These are phyloP conservation scores for Ajuga chamaepitys DNA, from an alignment of 257 asterid genomes.

Conservation along the genomic window DNA sequence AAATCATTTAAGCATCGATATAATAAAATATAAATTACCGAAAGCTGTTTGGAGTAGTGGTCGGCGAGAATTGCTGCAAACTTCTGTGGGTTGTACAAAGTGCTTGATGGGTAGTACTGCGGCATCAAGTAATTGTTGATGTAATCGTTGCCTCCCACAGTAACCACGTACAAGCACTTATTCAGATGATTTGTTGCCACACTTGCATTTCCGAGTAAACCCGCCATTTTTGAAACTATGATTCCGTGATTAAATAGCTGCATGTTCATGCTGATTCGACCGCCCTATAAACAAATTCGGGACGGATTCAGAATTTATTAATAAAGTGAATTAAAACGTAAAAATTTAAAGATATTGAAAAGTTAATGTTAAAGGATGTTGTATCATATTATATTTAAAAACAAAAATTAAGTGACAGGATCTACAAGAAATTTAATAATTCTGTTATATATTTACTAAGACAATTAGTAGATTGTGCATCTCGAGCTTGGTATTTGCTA, in stretches of 20 bases:
- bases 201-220: slow-evolving; percentile 10
- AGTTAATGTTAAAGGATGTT: too few relatives aligned
- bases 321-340: too few relatives aligned
- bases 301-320: too few relatives aligned
- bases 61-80: slow-evolving; percentile 28
- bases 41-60: slow-evolving; percentile 19
- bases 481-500: too few relatives aligned
- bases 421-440: too few relatives aligned
- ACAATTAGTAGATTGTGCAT: too few relatives aligned
- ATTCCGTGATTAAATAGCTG: slow-evolving; percentile 23
- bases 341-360: too few relatives aligned
- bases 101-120: slow-evolving; percentile 11
- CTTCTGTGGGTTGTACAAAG: slow-evolving; percentile 20
- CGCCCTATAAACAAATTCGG: slow-evolving; percentile 24
- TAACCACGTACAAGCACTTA: slow-evolving; percentile 29
- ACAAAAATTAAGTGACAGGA: too few relatives aligned
- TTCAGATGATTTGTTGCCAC: slow-evolving; percentile 8
- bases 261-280: slow-evolving; percentile 14
- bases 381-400: too few relatives aligned
- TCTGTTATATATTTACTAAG: too few relatives aligned
- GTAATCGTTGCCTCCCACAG: slow-evolving; percentile 48
- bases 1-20: too few relatives aligned
- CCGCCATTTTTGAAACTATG: background rate
- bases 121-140: slow-evolving; percentile 34
- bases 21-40: slow-evolving; percentile 8